Conservation (phyloP, 176 grass and related monocot species). For the Luzula sylvatica region DNA sequence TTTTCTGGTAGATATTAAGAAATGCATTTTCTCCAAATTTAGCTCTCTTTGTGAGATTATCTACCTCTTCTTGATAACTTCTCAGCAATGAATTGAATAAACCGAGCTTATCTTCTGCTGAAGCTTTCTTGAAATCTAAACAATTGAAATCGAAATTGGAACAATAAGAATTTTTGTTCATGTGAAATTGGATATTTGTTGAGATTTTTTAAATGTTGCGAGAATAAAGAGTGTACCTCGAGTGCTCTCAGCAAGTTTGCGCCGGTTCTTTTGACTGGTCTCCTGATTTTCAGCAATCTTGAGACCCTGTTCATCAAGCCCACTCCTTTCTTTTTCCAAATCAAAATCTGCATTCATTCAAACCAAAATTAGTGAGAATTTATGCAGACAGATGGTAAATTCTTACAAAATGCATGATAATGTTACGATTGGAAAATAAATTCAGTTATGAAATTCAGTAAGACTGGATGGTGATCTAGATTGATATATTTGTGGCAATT, state of each 20-base stretch:
- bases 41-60: constrained; percentile 98
- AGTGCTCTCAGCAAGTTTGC: constrained; percentile 90
- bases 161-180: neutral
- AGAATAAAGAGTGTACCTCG: constrained; percentile 23
- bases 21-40: constrained; percentile 99
- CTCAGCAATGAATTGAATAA: constrained; percentile 92
- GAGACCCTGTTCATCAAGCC: constrained; percentile 92
- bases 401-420: too few species aligned
- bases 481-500: too few species aligned
- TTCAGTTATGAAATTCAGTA: neutral
- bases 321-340: constrained; percentile 95
- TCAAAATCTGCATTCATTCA: constrained; percentile 52
- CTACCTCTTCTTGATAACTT: constrained; percentile 97
- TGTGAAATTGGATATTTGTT: neutral
- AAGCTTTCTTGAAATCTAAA: constrained; percentile 92
- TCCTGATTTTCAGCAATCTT: constrained; percentile 99
- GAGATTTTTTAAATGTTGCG: neutral
- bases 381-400: too few species aligned
- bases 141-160: constrained; percentile 12
- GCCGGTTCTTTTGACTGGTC: constrained; percentile 93
- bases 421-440: neutral
- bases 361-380: neutral
- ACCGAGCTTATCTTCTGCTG: constrained; percentile 73
- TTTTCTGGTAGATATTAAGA: constrained; percentile 99
- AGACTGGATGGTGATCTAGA: too few species aligned